These are phyloP conservation scores for Asterochloris erici DNA, from an alignment of 139 green algal genomes.

Conservation along the genomic window DNA sequence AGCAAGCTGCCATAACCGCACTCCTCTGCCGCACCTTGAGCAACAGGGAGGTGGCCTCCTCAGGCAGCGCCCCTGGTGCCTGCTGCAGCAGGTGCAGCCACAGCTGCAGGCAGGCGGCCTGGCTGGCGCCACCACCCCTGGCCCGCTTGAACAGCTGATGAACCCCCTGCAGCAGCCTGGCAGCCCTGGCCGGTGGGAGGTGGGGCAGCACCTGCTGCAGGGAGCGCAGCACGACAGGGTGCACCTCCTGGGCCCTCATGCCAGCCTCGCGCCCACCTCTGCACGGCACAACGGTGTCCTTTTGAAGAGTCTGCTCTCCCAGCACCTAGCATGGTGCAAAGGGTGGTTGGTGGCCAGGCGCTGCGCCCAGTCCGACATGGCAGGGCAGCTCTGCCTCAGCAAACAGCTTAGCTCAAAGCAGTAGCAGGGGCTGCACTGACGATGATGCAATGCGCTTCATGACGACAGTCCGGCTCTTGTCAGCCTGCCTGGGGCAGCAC, in stretches of 20 bases:
- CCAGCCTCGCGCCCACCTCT: neutral
- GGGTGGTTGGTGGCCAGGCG: no score
- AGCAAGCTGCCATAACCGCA: neutral
- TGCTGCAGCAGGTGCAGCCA: constrained; percentile 3
- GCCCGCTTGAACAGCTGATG: neutral
- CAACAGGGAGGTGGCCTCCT: neutral
- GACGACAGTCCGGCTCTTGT: no score
- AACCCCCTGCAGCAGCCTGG: neutral
- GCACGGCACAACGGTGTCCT: neutral
- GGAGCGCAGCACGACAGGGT: neutral
- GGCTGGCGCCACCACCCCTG: neutral
- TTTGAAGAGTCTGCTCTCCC: neutral
- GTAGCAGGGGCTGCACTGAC: no score
- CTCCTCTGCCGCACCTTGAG: neutral
- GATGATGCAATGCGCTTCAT: no score
- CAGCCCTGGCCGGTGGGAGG: neutral
- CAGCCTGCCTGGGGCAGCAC: no score
- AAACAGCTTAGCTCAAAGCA: neutral
- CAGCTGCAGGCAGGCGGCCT: constrained; percentile 3
- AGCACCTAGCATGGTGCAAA: neutral
- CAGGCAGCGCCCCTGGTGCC: neutral
- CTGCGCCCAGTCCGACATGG: neutral
- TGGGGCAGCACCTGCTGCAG: neutral
- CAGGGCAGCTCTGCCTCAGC: neutral
- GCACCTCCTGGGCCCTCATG: neutral